These are phyloP conservation scores for Cladosporium sphaerospermum DNA, from an alignment of 2,329 filamentous ascomycete species.

Conservation along the genomic window DNA sequence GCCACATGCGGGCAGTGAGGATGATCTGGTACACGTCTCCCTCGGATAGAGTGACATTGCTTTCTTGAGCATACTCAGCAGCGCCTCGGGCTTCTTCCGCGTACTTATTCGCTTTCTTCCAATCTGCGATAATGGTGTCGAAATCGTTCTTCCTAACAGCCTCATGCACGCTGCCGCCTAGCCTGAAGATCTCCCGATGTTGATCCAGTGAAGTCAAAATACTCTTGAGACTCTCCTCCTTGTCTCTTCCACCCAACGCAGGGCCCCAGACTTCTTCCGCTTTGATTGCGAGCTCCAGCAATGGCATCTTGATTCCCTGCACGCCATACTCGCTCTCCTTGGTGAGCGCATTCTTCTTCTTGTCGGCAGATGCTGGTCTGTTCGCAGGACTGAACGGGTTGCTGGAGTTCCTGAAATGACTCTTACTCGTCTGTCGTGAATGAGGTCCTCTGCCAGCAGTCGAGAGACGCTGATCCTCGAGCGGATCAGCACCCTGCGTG, in stretches of 20 bases:
- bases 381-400: conserved; percentile 31
- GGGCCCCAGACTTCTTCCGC: conserved; percentile 98
- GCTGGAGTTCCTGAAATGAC: conserved; percentile 33
- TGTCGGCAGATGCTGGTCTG: conserved; percentile 42
- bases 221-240: conserved; percentile 77
- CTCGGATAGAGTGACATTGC: conserved; percentile 58
- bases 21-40: conserved; percentile 79
- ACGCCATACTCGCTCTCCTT: conserved; percentile 93
- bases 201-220: conserved; percentile 70
- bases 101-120: conserved; percentile 73
- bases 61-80: conserved; percentile 49
- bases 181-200: conserved; percentile 75
- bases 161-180: conserved; percentile 70
- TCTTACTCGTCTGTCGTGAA: conserved; percentile 60
- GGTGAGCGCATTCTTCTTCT: conserved; percentile 80
- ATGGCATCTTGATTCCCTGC: conserved; percentile 76
- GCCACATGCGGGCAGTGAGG: conserved; percentile 88
- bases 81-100: conserved; percentile 70
- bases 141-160: conserved; percentile 89
- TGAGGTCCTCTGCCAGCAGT: conserved; percentile 37
- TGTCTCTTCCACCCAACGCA: conserved; percentile 81
- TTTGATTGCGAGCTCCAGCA: conserved; percentile 86
- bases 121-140: conserved; percentile 79
- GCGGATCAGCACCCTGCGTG: conserved; percentile 56
- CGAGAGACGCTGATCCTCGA: conserved; percentile 18